Percentiles rank a stretch among this genome's conserved stretches.
Evolutionary conservation across 306 rosid genomes (phyloP).

Genomic region (Lotus japonicus): DNA sequence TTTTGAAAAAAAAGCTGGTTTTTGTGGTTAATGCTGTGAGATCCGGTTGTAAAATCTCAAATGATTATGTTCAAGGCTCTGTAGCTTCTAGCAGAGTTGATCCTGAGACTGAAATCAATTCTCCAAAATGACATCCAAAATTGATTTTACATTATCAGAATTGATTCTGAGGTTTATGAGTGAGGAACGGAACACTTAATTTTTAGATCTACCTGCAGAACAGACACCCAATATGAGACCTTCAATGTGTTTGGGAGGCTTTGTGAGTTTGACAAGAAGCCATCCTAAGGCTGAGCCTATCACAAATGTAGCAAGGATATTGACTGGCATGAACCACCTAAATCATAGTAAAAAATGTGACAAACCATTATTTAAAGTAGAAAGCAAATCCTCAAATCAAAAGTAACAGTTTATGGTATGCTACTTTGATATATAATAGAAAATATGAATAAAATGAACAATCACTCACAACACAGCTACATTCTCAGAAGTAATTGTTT

Average conservation of each 20-base stretch:
- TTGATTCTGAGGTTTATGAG: no score
- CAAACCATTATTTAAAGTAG: neutral
- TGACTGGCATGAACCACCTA: constrained; percentile 59
- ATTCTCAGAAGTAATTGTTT: constrained; percentile 35
- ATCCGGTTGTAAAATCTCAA: no score
- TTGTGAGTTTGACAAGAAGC: constrained; percentile 36
- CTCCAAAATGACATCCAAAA: no score
- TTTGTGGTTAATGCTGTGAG: no score
- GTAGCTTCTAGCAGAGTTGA: no score
- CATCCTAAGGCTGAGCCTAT: constrained; percentile 46
- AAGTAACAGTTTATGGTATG: neutral
- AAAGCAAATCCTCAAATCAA: constrained; percentile 1
- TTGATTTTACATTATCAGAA: no score
- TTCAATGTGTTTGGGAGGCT: constrained; percentile 34
- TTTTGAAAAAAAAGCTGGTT: no score
- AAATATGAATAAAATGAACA: neutral
- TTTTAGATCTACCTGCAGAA: constrained; percentile 36
- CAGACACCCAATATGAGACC: constrained; percentile 42
- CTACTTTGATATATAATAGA: neutral
- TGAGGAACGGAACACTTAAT: no score
- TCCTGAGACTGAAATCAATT: no score
- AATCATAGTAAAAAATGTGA: neutral
- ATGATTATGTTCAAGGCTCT: no score
- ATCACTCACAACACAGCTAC: constrained; percentile 35
- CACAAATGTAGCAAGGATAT: constrained; percentile 35